Evolutionary conservation across 805 yeast species (phyloP).

Genomic region (Nakazawaea anatomiae): DNA sequence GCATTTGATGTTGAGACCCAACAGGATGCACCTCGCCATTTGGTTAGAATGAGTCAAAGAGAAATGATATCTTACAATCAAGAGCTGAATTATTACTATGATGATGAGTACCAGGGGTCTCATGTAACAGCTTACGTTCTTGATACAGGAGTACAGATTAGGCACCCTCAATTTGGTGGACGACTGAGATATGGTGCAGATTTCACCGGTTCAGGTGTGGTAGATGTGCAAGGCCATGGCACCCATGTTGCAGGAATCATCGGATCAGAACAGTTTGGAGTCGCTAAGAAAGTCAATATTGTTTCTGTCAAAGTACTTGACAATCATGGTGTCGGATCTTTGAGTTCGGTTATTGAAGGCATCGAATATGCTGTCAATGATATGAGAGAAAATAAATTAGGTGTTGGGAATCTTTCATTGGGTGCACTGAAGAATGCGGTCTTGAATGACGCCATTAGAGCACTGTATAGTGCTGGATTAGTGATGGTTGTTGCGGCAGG

Average conservation of each 20-base stretch:
- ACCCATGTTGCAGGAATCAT: constrained; percentile 90
- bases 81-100: constrained; percentile 40
- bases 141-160: constrained; percentile 73
- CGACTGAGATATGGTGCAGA: constrained; percentile 57
- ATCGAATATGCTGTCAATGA: constrained; percentile 66
- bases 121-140: constrained; percentile 70
- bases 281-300: constrained; percentile 62
- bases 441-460: constrained; percentile 69
- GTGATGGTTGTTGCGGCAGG: constrained; percentile 84
- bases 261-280: constrained; percentile 77
- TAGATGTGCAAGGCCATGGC: constrained; percentile 81
- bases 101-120: constrained; percentile 41
- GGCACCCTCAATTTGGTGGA: constrained; percentile 59
- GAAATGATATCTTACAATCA: constrained; percentile 20
- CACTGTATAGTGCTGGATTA: constrained; percentile 69
- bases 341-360: constrained; percentile 60
- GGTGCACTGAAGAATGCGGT: constrained; percentile 68
- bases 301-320: constrained; percentile 75
- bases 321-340: constrained; percentile 60
- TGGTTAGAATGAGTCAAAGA: constrained; percentile 56
- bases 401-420: constrained; percentile 75
- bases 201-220: constrained; percentile 50
- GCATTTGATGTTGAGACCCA: constrained; percentile 46
- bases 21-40: constrained; percentile 43
- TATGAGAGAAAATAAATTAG: constrained; percentile 31